These are phyloP conservation scores for Pyrenochaeta sp. DNA, from an alignment of 2,329 filamentous ascomycete genomes.

Conservation along the genomic window DNA sequence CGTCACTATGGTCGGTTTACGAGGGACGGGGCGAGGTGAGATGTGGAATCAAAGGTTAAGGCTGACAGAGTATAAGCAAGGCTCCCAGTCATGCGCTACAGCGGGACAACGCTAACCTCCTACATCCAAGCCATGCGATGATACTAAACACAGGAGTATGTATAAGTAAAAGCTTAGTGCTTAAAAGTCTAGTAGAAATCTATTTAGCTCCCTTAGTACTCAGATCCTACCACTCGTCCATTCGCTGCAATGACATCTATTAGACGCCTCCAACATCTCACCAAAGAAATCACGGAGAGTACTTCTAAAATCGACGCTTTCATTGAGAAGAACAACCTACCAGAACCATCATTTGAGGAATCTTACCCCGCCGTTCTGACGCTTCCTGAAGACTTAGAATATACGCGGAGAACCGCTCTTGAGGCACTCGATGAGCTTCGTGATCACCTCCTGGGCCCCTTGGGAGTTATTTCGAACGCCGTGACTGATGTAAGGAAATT, in stretches of 20 bases:
- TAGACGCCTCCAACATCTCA: not conserved
- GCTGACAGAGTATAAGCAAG: too few species aligned
- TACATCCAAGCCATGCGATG: too few species aligned
- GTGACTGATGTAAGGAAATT: not conserved
- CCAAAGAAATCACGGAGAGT: not conserved
- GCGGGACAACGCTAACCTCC: too few species aligned
- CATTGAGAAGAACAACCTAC: not conserved
- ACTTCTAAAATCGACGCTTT: not conserved
- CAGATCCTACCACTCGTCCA: too few species aligned
- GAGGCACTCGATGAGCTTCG: slow-evolving; percentile 5
- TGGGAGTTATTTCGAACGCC: not conserved
- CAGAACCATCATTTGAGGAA: slow-evolving; percentile 2
- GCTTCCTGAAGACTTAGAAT: not conserved
- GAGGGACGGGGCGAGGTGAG: too few species aligned
- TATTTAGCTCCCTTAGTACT: too few species aligned
- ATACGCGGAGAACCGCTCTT: slow-evolving; percentile 1
- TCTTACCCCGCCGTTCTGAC: not conserved
- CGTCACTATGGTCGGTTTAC: too few species aligned
- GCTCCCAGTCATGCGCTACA: too few species aligned
- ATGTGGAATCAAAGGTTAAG: too few species aligned
- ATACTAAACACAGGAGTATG: too few species aligned
- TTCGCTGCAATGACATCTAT: not conserved
- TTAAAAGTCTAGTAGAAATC: too few species aligned
- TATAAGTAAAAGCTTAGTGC: too few species aligned
- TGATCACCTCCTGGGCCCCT: slow-evolving; percentile 2